phyloP scores from a whole-genome alignment of 371 early-diverging fungal species.

The Circinella umbellata region DNA sequence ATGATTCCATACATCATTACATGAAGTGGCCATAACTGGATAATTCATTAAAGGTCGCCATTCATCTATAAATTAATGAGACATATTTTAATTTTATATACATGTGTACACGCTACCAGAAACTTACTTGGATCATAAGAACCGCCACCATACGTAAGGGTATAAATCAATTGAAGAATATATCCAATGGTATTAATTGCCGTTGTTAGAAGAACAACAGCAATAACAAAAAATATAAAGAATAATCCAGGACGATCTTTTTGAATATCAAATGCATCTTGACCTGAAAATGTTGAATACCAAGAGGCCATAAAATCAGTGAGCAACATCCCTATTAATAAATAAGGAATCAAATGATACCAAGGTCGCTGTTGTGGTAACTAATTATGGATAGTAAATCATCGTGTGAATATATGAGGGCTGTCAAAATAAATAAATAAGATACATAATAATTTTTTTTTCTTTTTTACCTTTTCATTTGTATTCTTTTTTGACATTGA shows the following conservation, averaged over 20 bases:
- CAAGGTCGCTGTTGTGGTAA: slow-evolving; percentile 12
- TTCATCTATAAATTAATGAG: slow-evolving; percentile 28
- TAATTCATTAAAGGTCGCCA: slow-evolving; percentile 39
- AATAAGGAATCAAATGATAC: slow-evolving; percentile 30
- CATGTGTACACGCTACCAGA: not conserved
- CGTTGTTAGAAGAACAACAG: slow-evolving; percentile 20
- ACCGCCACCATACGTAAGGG: slow-evolving; percentile 25
- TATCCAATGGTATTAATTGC: slow-evolving; percentile 35
- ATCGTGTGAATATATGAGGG: too few relatives aligned
- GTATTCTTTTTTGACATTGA: slow-evolving; percentile 12
- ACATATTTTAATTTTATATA: too few relatives aligned
- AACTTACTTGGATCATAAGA: slow-evolving; percentile 34
- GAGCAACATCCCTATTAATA: slow-evolving; percentile 18
- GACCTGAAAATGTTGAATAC: slow-evolving; percentile 26
- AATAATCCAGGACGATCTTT: slow-evolving; percentile 15
- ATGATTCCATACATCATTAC: slow-evolving; percentile 12
- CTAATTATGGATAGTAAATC: not conserved
- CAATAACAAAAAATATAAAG: slow-evolving; percentile 23
- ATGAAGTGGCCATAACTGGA: slow-evolving; percentile 24
- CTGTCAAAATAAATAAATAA: too few relatives aligned
- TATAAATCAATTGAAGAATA: slow-evolving; percentile 28
- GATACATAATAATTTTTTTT: not conserved
- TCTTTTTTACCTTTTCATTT: not conserved
- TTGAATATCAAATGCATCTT: slow-evolving; percentile 21
- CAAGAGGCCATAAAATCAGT: slow-evolving; percentile 29